A percentile compares a stretch with the other conserved stretches of the same genome.
Evolutionary conservation across 75 land plant species (phyloP).

Genomic region (Pinus tabuliformis): DNA sequence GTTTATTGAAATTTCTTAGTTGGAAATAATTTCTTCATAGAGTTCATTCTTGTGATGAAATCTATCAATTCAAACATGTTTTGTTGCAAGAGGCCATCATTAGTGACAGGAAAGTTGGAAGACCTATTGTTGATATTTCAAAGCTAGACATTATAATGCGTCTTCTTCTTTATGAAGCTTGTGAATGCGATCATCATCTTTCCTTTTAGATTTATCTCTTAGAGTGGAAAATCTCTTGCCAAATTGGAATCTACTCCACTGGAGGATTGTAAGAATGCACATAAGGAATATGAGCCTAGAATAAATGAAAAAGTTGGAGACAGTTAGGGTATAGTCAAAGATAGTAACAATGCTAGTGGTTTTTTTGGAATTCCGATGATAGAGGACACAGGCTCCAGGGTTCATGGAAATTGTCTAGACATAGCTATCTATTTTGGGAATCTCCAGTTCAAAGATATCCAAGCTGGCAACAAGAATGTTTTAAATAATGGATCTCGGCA

Average conservation of each 20-base stretch:
- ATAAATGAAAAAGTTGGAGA: background rate
- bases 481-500: background rate
- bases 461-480: background rate
- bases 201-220: conserved; percentile 23
- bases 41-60: background rate
- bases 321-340: background rate
- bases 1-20: background rate
- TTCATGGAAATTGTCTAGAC: background rate
- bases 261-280: background rate
- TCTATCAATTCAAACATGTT: conserved; percentile 11
- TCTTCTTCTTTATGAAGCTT: conserved; percentile 37
- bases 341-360: background rate
- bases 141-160: conserved; percentile 25
- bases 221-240: conserved; percentile 2
- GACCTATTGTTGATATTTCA: conserved; percentile 15
- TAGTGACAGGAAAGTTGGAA: background rate
- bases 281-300: background rate
- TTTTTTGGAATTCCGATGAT: background rate
- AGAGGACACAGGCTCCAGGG: background rate
- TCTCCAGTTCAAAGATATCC: background rate
- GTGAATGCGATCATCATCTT: conserved; percentile 50
- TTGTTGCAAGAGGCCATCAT: conserved; percentile 11
- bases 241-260: background rate
- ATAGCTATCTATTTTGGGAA: background rate
- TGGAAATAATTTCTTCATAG: background rate